Evolutionary conservation across 2,329 filamentous ascomycete genomes (phyloP), one percentile per base, ranked within the genome.

Genomic region (Shiraia bambusicola): DNA sequence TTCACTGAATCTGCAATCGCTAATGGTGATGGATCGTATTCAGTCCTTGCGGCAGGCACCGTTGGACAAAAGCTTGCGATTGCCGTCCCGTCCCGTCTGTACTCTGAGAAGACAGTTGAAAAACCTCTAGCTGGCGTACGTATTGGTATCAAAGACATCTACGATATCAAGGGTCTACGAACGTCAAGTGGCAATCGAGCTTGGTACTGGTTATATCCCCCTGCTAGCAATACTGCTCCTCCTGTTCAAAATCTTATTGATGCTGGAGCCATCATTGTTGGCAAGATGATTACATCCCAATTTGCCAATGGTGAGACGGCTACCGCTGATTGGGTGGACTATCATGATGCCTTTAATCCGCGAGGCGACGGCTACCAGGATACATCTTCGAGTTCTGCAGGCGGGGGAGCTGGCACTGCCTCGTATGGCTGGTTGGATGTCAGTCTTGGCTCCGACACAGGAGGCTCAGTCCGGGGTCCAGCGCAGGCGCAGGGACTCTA

Each of bases 101-200:
- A 83, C 65, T 81, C 72, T 62, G 76, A 71, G 3, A 74, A 71
- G 32, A 78, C 76, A 0, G 52, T 63, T 0, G 67, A 73, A n/a
- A 75, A 79, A 54, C 81, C 81, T 1, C 69, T 85, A 0, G 76
- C 79, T 3, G 82, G 82, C 13, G 74, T 83, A 3, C 74, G 82
- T 17, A 59, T 85, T 1, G 81, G 75, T 1, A 72, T 85, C 40
- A 86, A 86, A 59, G 82, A 86, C 50, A 79, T 83, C 33, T 81
- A 75, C 53, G 72, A 82, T 47, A 63, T 84, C 28, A 72, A 74
- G 15, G 83, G 83, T 2, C 61, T 83, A 0, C 72, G 72, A 10
- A 83, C 79, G 0, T 73, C 73, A 1, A 71, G 77, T 24, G 83
- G 82, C 0, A 84, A 81, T 40, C 69, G 78, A 24, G 76, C 81